Base-by-base conservation (phyloP, 495 filamentous ascomycete species). In the Podospora comata region DNA sequence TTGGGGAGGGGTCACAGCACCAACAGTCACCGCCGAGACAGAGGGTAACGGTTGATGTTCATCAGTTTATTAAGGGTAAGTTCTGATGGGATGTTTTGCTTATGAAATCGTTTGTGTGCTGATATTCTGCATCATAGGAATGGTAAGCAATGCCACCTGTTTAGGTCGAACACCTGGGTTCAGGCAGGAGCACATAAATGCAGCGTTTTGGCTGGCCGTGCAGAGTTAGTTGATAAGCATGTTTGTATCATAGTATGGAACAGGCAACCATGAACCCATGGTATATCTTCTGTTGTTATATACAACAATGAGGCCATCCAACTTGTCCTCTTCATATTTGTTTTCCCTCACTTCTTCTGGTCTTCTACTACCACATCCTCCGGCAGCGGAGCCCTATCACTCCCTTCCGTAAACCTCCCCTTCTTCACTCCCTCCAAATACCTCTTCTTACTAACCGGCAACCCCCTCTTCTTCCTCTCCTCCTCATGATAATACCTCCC, bases 141-240 rank as follows among this genome's bases (percentile, higher is more conserved):
- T 80, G n/a, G 71, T 69, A 1, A 60, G 65, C 1, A 28, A 70
- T 26, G 82, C 76, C 4, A 82, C 87, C 0, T 91, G 89, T 76
- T 79, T 91, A 0, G 89, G 89, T 0, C 79, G 87, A 13, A 74
- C 85, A 2, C 88, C 89, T 4, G 89, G 89, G 1, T 87, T 88
- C 60, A 81, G 82, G 53, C 80, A 80, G 59, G 76, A 70, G 58
- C 88, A 90, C 72, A 85, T 92, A 6, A 86, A 90, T 68, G 70
- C 65, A 23, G 83, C 89, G 34, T 85, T 91, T 59, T 79, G 82
- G 78, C 44, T 64, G 56, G 67, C 75, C 4, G 62, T 60, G 11
- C 66, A 62, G 60, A 65, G 26, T n/a, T 19, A 39, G 4, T 18
- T 27, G 18, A 60, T 15, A 16, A 28, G 26, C 23, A 39, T 18